Conservation (phyloP, 345 rosid species). For the Salix suchowensis region DNA sequence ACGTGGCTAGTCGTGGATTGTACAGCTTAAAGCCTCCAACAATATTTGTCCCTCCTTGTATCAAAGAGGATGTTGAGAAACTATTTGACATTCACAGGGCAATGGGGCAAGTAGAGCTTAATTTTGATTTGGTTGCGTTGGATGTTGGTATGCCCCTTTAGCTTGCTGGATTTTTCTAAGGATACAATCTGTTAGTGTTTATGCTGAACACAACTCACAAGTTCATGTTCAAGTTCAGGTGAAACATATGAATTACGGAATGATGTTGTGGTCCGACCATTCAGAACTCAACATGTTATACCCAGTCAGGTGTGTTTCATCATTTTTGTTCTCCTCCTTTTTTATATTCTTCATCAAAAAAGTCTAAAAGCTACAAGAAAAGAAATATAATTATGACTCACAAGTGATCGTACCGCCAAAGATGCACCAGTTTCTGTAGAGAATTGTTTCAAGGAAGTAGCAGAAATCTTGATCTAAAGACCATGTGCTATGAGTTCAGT, state of each 20-base stretch:
- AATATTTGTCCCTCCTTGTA: conserved; percentile 73
- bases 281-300: conserved; percentile 79
- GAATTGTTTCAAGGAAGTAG: not conserved
- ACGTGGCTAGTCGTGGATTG: conserved; percentile 80
- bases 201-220: conserved; percentile 6
- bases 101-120: conserved; percentile 86
- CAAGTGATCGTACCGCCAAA: not conserved
- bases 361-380: not conserved
- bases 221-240: conserved; percentile 45
- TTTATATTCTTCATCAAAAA: not conserved
- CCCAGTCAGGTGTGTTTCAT: conserved; percentile 70
- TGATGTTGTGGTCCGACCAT: conserved; percentile 79
- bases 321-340: not conserved
- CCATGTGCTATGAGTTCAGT: not conserved
- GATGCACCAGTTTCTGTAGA: not conserved
- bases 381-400: not conserved
- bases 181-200: not conserved
- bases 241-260: conserved; percentile 87
- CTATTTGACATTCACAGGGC: conserved; percentile 68
- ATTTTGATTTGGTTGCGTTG: conserved; percentile 67
- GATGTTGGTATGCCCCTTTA: conserved; percentile 54
- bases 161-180: not conserved
- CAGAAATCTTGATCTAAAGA: not conserved
- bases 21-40: conserved; percentile 90
- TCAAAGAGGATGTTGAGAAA: conserved; percentile 82